A percentile compares a stretch with the other conserved stretches of the same genome.
These are phyloP conservation scores for Onygena corvina DNA, from an alignment of 2,329 filamentous ascomycete species.

Conservation along the genomic window DNA sequence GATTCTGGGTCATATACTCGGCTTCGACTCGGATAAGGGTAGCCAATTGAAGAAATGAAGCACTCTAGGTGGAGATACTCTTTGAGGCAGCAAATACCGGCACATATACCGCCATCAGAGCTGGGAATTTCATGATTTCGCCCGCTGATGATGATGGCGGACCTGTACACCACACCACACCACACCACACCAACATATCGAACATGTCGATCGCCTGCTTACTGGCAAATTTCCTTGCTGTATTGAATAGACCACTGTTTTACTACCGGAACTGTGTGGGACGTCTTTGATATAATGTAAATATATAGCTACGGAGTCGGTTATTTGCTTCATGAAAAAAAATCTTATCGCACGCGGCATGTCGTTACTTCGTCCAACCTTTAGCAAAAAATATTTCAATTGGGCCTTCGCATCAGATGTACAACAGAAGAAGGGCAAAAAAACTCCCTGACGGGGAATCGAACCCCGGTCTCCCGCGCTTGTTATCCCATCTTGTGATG, in stretches of 20 bases:
- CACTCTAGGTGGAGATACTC: background rate
- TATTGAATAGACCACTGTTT: background rate
- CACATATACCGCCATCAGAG: no score
- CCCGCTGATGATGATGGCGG: no score
- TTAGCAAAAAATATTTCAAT: background rate
- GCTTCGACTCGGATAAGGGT: conserved; percentile 41
- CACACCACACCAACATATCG: background rate
- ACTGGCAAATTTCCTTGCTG: background rate
- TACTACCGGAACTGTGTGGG: background rate
- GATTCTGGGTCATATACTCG: conserved; percentile 61
- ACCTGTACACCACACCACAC: background rate
- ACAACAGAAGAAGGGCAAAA: conserved; percentile 7
- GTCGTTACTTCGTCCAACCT: background rate
- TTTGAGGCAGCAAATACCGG: no score
- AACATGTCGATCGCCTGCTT: background rate
- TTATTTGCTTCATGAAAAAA: background rate
- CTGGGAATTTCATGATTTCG: no score
- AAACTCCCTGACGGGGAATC: conserved; percentile 16
- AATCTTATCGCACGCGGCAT: background rate
- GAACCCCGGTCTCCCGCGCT: conserved; percentile 17
- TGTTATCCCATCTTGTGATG: conserved; percentile 10
- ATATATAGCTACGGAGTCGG: background rate
- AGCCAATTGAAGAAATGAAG: conserved; percentile 1
- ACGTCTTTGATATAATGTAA: background rate
- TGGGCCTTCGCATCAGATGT: no score